These are phyloP conservation scores for Rhodocollybia butyracea DNA, from an alignment of 768 basidiomycete species.

Conservation along the genomic window DNA sequence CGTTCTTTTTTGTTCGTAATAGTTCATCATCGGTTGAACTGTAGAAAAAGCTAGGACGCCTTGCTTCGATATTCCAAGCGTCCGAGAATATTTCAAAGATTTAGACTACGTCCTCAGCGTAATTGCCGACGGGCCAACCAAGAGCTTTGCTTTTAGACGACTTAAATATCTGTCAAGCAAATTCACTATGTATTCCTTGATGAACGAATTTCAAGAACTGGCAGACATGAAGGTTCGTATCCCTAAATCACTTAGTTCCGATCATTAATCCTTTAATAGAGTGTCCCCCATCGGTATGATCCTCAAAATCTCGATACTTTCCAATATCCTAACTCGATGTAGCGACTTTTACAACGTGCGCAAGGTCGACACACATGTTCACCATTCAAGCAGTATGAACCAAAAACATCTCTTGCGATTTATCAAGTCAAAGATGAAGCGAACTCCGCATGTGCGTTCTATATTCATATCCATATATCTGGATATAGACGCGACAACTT, in stretches of 20 bases:
- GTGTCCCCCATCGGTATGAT: slow-evolving; percentile 77
- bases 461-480: neutral
- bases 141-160: slow-evolving; percentile 90
- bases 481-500: neutral
- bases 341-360: slow-evolving; percentile 98
- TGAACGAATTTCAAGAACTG: slow-evolving; percentile 92
- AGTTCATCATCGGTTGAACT: neutral
- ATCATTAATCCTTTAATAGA: slow-evolving; percentile 32
- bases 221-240: slow-evolving; percentile 92
- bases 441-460: slow-evolving; percentile 62
- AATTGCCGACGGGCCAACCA: slow-evolving; percentile 93
- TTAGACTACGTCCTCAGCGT: slow-evolving; percentile 88
- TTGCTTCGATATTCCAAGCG: slow-evolving; percentile 73
- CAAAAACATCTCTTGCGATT: slow-evolving; percentile 98
- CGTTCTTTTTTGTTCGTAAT: neutral
- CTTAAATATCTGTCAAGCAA: slow-evolving; percentile 91
- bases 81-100: slow-evolving; percentile 95
- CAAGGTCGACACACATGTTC: slow-evolving; percentile 98
- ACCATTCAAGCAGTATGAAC: slow-evolving; percentile 99
- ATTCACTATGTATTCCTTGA: slow-evolving; percentile 87
- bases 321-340: slow-evolving; percentile 2
- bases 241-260: neutral
- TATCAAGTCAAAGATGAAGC: slow-evolving; percentile 98
- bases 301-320: neutral
- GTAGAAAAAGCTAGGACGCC: slow-evolving; percentile 45